These are phyloP conservation scores for Aspergillus aculeatinus DNA, from an alignment of 2,329 filamentous ascomycete species.

Conservation along the genomic window DNA sequence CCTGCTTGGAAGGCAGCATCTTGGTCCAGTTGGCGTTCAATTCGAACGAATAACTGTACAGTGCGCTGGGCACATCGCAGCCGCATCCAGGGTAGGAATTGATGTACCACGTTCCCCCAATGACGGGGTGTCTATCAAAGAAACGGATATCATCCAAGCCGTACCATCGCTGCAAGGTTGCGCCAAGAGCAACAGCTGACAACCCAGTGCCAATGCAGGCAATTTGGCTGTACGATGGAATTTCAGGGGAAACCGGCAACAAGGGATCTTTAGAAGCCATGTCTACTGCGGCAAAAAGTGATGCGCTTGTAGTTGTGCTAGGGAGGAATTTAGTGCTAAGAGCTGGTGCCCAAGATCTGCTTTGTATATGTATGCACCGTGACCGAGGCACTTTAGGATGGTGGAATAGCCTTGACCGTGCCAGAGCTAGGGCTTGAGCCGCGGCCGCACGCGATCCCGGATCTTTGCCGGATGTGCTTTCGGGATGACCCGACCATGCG, in stretches of 20 bases:
- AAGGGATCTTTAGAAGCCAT: too few species aligned
- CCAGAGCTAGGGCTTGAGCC: too few species aligned
- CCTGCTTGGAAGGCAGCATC: conserved; percentile 48
- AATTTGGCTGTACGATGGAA: conserved; percentile 26
- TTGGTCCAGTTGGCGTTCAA: conserved; percentile 53
- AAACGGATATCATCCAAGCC: conserved; percentile 58
- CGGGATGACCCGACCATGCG: too few species aligned
- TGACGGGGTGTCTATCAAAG: conserved; percentile 56
- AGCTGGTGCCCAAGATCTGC: too few species aligned
- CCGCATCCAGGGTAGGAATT: conserved; percentile 60
- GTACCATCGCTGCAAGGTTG: conserved; percentile 57
- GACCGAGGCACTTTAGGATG: too few species aligned
- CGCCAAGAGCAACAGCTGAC: conserved; percentile 60
- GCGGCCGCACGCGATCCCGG: too few species aligned
- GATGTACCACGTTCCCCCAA: conserved; percentile 63
- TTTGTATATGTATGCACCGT: too few species aligned
- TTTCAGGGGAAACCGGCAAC: neutral
- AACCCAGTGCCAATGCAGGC: conserved; percentile 57
- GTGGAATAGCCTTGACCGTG: too few species aligned
- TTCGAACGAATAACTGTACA: conserved; percentile 58
- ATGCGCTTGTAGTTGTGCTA: too few species aligned
- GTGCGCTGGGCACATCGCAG: conserved; percentile 53
- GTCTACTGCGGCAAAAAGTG: too few species aligned
- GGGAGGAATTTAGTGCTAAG: too few species aligned
- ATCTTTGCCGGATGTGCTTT: too few species aligned